Evolutionary conservation across 305 asterid genomes (phyloP).

Genomic region (Stenogyne calaminthoides): DNA sequence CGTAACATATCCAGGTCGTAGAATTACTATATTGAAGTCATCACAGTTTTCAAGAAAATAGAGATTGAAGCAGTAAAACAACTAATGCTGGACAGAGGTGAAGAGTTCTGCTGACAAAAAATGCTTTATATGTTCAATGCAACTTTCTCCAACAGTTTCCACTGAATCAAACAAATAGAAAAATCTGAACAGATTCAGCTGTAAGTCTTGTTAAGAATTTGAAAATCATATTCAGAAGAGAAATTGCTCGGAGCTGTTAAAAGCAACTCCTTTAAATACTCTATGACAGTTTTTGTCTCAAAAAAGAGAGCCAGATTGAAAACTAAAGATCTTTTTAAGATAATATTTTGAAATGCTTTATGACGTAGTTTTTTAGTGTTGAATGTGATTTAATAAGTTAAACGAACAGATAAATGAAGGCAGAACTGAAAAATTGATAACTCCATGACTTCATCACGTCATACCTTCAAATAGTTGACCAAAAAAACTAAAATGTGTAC

Average conservation of each 20-base stretch:
- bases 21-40: background rate
- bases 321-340: no score
- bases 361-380: background rate
- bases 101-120: background rate
- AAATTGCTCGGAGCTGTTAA: background rate
- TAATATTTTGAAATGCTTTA: background rate
- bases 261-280: background rate
- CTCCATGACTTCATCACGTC: no score
- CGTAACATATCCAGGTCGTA: background rate
- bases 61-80: slow-evolving; percentile 1
- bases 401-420: background rate
- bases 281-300: background rate
- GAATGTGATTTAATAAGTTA: background rate
- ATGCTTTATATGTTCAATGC: background rate
- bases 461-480: no score
- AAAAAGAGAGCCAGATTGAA: background rate
- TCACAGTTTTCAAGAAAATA: slow-evolving; percentile 8
- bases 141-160: background rate
- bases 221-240: background rate
- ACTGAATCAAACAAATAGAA: background rate
- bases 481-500: no score
- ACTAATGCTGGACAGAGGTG: background rate
- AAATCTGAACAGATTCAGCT: slow-evolving; percentile 1
- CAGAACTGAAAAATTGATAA: background rate
- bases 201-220: background rate